phyloP scores from a whole-genome alignment of 495 filamentous ascomycete genomes.

The Sphaerosporella brunnea region DNA sequence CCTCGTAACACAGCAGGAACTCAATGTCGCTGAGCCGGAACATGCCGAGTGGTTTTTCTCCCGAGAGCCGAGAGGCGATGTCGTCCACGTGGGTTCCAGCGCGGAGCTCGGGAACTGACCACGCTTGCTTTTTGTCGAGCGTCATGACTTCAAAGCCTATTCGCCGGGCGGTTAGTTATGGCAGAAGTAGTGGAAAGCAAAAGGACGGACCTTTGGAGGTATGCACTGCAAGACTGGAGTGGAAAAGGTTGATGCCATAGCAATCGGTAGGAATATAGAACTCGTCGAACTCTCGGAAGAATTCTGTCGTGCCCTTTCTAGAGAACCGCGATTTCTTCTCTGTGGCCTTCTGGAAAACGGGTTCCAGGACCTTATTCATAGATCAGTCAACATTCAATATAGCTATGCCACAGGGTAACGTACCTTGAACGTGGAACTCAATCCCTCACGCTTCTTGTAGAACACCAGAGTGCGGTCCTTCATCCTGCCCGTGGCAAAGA shows the following conservation, averaged over 20 bases:
- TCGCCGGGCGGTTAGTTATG: neutral
- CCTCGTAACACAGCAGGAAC: constrained; percentile 83
- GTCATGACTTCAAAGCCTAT: constrained; percentile 86
- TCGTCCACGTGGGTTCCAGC: constrained; percentile 48
- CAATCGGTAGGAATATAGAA: constrained; percentile 98
- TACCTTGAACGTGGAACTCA: constrained; percentile 76
- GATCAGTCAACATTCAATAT: neutral
- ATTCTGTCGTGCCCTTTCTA: constrained; percentile 60
- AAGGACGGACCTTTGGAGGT: constrained; percentile 41
- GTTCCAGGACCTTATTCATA: constrained; percentile 50
- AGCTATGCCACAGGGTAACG: neutral
- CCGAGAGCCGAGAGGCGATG: constrained; percentile 62
- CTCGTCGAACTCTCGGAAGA: constrained; percentile 94
- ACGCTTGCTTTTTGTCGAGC: constrained; percentile 85
- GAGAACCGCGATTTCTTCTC: constrained; percentile 56
- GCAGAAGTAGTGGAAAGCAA: neutral
- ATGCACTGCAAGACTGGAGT: constrained; percentile 73
- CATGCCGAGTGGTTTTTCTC: constrained; percentile 80
- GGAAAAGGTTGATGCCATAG: constrained; percentile 88
- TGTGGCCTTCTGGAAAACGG: constrained; percentile 72
- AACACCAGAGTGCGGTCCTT: constrained; percentile 88
- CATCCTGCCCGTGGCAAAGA: constrained; percentile 90
- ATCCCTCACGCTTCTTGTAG: constrained; percentile 87
- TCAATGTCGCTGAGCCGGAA: constrained; percentile 85
- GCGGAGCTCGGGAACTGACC: constrained; percentile 72